Conservation (phyloP, 805 yeast species). For the Debaryomyces tyrocola region DNA sequence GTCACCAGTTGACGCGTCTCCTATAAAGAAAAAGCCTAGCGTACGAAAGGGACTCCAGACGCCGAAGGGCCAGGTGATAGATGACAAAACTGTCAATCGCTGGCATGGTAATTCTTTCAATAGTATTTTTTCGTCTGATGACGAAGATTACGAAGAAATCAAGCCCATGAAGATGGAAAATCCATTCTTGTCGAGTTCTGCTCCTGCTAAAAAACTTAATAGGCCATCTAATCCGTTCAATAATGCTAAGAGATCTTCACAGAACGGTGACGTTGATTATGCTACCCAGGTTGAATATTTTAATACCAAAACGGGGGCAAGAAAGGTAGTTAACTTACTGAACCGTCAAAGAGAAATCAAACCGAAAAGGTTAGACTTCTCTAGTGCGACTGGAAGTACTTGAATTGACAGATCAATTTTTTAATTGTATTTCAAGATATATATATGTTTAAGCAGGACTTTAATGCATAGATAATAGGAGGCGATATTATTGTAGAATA, state of each 20-base stretch:
- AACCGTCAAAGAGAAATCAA: constrained; percentile 33
- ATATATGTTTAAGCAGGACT: background rate
- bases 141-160: constrained; percentile 14
- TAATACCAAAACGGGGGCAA: constrained; percentile 39
- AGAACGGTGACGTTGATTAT: constrained; percentile 11
- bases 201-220: background rate
- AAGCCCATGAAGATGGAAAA: constrained; percentile 1
- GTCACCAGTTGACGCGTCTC: background rate
- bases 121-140: constrained; percentile 31
- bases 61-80: constrained; percentile 31
- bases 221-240: background rate
- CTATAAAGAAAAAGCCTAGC: background rate
- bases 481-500: no score
- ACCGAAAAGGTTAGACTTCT: constrained; percentile 39
- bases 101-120: constrained; percentile 40
- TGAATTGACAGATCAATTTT: background rate
- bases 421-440: background rate
- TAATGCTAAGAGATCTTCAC: background rate
- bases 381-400: background rate
- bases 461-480: background rate
- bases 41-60: constrained; percentile 19
- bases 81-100: constrained; percentile 29
- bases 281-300: constrained; percentile 27
- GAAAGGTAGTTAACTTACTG: constrained; percentile 29
- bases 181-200: constrained; percentile 2